phyloP scores from a whole-genome alignment of 345 rosid genomes.

The Salix suchowensis region DNA sequence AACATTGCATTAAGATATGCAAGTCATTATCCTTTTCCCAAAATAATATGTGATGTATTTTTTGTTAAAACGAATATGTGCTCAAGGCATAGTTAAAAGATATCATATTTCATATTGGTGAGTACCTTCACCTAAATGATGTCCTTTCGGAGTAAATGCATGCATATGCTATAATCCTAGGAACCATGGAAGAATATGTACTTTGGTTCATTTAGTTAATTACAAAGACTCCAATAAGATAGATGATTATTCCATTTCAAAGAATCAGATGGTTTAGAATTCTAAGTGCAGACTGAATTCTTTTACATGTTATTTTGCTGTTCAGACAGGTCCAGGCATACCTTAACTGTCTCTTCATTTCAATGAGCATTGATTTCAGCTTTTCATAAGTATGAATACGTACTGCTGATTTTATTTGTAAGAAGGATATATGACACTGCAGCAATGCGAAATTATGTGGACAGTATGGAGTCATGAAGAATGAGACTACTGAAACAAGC shows the following conservation, averaged over 20 bases:
- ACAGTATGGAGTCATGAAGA: slow-evolving; percentile 81
- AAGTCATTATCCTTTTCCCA: neutral
- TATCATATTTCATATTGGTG: neutral
- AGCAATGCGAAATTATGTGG: slow-evolving; percentile 51
- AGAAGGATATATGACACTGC: slow-evolving; percentile 48
- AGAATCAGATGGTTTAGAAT: neutral
- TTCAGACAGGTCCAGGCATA: neutral
- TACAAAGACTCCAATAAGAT: neutral
- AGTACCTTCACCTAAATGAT: neutral
- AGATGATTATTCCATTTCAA: neutral
- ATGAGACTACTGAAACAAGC: slow-evolving; percentile 93
- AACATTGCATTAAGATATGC: neutral
- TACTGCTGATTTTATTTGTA: slow-evolving; percentile 36
- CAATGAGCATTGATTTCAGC: slow-evolving; percentile 14
- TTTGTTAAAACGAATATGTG: neutral
- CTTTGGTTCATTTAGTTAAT: neutral
- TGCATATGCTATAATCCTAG: neutral
- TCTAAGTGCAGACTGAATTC: neutral
- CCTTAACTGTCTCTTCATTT: slow-evolving; percentile 2
- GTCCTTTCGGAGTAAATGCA: neutral
- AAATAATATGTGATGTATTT: neutral
- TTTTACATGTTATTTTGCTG: neutral
- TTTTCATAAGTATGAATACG: slow-evolving; percentile 30
- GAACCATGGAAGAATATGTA: neutral
- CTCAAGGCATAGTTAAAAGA: neutral